Base-by-base conservation (phyloP, 352 stramenopile species). In the Phytophthora cryptogea region DNA sequence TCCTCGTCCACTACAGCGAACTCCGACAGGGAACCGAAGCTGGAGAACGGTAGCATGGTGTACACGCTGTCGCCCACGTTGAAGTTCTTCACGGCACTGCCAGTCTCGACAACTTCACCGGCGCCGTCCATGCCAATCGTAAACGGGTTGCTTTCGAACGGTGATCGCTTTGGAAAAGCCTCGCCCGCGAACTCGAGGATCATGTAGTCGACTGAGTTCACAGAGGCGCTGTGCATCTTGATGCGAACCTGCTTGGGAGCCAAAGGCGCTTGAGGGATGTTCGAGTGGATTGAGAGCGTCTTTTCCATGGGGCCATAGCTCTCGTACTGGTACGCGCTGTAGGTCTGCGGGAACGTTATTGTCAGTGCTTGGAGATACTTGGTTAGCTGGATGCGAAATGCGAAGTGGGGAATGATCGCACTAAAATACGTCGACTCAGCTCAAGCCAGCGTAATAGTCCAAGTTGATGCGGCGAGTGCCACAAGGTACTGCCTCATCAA, bases 161-260 rank as follows among this genome's bases (percentile, higher is more conserved):
- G 58, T 2, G 46, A 44, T 40, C 45, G 65, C 50, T 63, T 63
- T 4, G 54, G 56, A 41, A 63, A 63, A 11, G 16, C 14, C 16
- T 54, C 40, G 2, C 58, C 64, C 2, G 46, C 47, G 17, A 28
- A 20, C 73, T 66, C 33, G 64, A 62, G 8, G 0, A 77, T 36
- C 14, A 70, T 31, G 23, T 60, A 70, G 64, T 79, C 70, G 20
- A 63, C 47, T n/a, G 63, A 58, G 63, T 79, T 80, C 5, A 77
- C 50, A 28, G 59, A 41, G 1, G 62, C 62, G 40, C 62, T 73
- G 43, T 62, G 70, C 6, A 92, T 77, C 52, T 86, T 74, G 54
- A 92, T 66, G 39, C 80, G 58, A 1, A 89, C 54, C 59, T 89
- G 63, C 20, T 55, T 54, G 2, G 55, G 11, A 28, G 32, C 40